Evolutionary conservation across 345 rosid genomes (phyloP), one percentile per base, ranked within the genome.

Genomic region (Pistacia vera): DNA sequence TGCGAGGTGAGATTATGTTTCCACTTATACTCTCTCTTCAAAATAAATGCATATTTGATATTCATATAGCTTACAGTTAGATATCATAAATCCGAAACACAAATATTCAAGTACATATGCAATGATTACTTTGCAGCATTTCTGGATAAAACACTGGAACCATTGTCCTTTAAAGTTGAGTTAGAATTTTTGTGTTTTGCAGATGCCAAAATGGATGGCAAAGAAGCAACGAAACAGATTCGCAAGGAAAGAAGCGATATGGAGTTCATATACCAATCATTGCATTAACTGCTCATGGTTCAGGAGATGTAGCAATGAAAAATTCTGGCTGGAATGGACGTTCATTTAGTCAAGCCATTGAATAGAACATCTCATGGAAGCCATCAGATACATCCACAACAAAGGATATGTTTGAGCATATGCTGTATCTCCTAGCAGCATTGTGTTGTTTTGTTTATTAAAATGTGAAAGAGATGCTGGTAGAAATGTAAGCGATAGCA

Each of bases 151-250:
- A 7, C 65, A 28, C 7, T 36, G 48, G 25, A 20, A n/a, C 48
- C 1, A 16, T 49, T 28, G 0, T 38, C 49, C 8, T 64, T n/a
- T n/a, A 4, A 30, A 12, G 52, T 20, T 6, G 36, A 62, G 2
- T 61, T n/a, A 59, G 14, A 8, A 22, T 35, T 20, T 16, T 13
- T 51, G 48, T 58, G 22, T 9, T 22, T 8, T 3, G 14, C 70
- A 96, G 99, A 93, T 96, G 99, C 87, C 93, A 14, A 67, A 57
- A 86, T 93, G 95, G 55, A 91, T 70, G 98, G 97, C 11, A 89
- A 83, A 48, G 90, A 92, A 72, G 93, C 97, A 61, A 87, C 95
- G 3, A 81, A 80, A 73, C 49, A 68, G 77, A 93, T 92, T 63
- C 85, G 97, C 74, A 78, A 74, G 52, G 85, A 75, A 80, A 96